These are phyloP conservation scores for Warburgia ugandensis DNA, from an alignment of 164 flowering plant species.

Conservation along the genomic window DNA sequence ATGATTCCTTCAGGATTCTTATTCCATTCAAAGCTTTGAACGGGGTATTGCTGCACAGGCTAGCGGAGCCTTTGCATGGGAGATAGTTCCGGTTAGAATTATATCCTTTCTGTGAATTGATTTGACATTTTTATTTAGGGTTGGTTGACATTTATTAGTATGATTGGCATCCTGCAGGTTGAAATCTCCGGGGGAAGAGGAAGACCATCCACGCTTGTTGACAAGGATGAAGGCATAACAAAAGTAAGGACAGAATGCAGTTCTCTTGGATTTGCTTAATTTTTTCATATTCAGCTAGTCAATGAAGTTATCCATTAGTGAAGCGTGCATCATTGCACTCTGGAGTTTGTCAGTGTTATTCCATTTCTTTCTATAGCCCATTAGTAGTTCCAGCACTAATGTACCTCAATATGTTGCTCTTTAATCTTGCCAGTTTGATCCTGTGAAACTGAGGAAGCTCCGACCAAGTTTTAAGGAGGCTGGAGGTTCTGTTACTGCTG, in stretches of 20 bases:
- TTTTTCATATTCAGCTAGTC: too few relatives aligned
- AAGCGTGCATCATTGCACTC: too few relatives aligned
- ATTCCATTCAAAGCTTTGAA: conserved; percentile 79
- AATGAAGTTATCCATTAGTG: too few relatives aligned
- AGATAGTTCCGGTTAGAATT: conserved; percentile 65
- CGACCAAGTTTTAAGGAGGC: conserved; percentile 78
- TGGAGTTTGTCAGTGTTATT: too few relatives aligned
- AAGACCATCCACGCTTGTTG: conserved; percentile 40
- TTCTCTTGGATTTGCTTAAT: neutral
- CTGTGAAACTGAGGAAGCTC: conserved; percentile 74
- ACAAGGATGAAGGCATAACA: conserved; percentile 69
- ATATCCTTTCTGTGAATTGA: neutral
- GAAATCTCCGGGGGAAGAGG: conserved; percentile 67
- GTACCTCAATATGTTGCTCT: too few relatives aligned
- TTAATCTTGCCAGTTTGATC: conserved; percentile 77
- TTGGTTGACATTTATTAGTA: neutral
- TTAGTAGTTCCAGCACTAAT: too few relatives aligned
- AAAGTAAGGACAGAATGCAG: conserved; percentile 39
- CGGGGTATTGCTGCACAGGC: conserved; percentile 86
- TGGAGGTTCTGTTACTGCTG: conserved; percentile 94
- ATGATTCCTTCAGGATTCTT: conserved; percentile 82
- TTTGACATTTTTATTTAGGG: neutral
- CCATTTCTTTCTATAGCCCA: conserved; percentile 3
- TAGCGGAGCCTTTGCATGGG: conserved; percentile 76
- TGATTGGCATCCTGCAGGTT: conserved; percentile 33